Evolutionary conservation across 768 basidiomycete species (phyloP).

Genomic region (Megacollybia marginata): DNA sequence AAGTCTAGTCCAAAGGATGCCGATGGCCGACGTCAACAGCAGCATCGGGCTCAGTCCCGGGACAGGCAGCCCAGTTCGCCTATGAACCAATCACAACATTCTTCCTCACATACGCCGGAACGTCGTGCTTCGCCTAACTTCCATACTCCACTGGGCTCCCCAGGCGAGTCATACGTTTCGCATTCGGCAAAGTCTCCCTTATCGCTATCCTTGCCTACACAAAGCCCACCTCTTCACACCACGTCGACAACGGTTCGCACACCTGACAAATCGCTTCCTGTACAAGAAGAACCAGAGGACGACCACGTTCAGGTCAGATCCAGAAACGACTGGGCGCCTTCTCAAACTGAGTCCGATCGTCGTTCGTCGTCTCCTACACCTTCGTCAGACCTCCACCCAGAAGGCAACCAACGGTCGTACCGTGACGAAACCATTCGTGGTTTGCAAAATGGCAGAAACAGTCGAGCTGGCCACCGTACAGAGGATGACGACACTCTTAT

Average conservation of each 20-base stretch:
- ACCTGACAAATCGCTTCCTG: constrained; percentile 66
- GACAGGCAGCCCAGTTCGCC: constrained; percentile 22
- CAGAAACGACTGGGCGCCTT: constrained; percentile 23
- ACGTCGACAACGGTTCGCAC: constrained; percentile 39
- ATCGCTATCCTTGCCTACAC: constrained; percentile 30
- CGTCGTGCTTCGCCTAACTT: constrained; percentile 41
- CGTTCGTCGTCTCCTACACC: constrained; percentile 40
- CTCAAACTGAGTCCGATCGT: constrained; percentile 25
- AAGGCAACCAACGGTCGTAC: constrained; percentile 20
- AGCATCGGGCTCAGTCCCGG: constrained; percentile 28
- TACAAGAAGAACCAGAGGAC: constrained; percentile 73
- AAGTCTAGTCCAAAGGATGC: constrained; percentile 46
- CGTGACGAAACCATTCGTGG: constrained; percentile 25
- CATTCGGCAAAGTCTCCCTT: constrained; percentile 13
- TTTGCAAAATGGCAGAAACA: constrained; percentile 28
- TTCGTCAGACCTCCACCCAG: constrained; percentile 47
- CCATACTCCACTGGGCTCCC: constrained; percentile 39
- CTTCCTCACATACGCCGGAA: constrained; percentile 39
- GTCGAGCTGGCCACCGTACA: constrained; percentile 27
- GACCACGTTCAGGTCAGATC: constrained; percentile 34
- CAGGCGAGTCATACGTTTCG: constrained; percentile 26
- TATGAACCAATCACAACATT: constrained; percentile 32
- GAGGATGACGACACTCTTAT: constrained; percentile 41
- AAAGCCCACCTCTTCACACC: constrained; percentile 50
- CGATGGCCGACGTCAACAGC: constrained; percentile 32